Percentiles rank a stretch among this genome's conserved stretches.
phyloP scores from a whole-genome alignment of 129 eudicot genomes.

The Silybum marianum region DNA sequence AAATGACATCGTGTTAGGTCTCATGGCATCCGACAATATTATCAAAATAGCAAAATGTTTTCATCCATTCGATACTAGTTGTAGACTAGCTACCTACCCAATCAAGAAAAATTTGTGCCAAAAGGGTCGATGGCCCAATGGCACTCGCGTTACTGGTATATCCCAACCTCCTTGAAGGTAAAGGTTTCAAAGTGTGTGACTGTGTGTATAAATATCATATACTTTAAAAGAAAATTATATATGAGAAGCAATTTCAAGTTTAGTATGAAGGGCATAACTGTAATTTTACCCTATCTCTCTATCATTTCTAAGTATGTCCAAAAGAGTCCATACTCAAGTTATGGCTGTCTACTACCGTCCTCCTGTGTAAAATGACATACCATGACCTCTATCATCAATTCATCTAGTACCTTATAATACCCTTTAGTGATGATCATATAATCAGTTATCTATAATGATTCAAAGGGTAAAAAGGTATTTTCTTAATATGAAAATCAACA shows the following conservation, averaged over 20 bases:
- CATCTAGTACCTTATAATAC: constrained; percentile 11
- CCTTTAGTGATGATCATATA: not conserved
- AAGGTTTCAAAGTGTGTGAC: no score
- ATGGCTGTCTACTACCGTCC: constrained; percentile 22
- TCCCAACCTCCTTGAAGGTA: no score
- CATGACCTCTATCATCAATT: constrained; percentile 12
- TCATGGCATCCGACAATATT: not conserved
- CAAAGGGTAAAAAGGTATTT: not conserved
- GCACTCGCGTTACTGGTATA: no score
- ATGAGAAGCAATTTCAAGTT: not conserved
- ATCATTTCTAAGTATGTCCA: constrained; percentile 27
- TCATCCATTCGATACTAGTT: no score
- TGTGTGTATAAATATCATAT: no score
- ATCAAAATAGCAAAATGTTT: not conserved
- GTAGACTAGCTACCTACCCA: not conserved
- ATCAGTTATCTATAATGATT: not conserved
- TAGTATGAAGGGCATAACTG: constrained; percentile 4
- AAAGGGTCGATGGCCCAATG: no score
- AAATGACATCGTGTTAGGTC: not conserved
- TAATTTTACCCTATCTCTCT: not conserved
- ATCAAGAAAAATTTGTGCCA: not conserved
- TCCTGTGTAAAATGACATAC: constrained; percentile 21
- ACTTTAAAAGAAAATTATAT: not conserved
- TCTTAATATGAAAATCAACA: not conserved
- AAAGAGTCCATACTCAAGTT: constrained; percentile 29